phyloP scores from a whole-genome alignment of 805 yeast species.

The Spathaspora girioi region DNA sequence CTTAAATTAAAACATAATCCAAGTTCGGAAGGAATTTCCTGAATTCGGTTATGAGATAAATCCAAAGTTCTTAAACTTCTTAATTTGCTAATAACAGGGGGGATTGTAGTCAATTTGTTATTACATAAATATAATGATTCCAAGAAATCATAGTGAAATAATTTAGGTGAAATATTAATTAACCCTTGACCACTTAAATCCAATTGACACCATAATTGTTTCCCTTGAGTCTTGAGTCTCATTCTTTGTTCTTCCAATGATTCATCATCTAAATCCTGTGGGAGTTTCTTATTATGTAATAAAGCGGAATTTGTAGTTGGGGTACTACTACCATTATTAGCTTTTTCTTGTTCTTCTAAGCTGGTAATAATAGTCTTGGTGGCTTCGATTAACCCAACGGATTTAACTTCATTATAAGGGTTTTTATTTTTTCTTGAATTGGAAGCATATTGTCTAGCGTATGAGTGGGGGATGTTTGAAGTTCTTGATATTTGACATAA shows the following conservation, averaged over 20 bases:
- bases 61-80: slow-evolving; percentile 78
- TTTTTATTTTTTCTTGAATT: slow-evolving; percentile 49
- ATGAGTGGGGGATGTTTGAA: slow-evolving; percentile 68
- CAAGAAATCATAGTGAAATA: slow-evolving; percentile 79
- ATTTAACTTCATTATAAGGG: slow-evolving; percentile 33
- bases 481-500: slow-evolving; percentile 66
- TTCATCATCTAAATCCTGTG: slow-evolving; percentile 49
- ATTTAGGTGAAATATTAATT: slow-evolving; percentile 60
- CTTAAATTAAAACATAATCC: slow-evolving; percentile 79
- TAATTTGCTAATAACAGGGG: slow-evolving; percentile 64
- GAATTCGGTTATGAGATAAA: slow-evolving; percentile 71
- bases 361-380: slow-evolving; percentile 34
- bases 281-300: slow-evolving; percentile 40
- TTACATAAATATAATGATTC: slow-evolving; percentile 86
- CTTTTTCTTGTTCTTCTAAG: slow-evolving; percentile 44
- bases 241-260: slow-evolving; percentile 56
- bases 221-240: slow-evolving; percentile 55
- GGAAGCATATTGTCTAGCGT: slow-evolving; percentile 80
- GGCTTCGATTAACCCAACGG: slow-evolving; percentile 39
- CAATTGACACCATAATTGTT: slow-evolving; percentile 90
- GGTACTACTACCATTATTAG: slow-evolving; percentile 21
- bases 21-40: slow-evolving; percentile 74
- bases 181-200: slow-evolving; percentile 91
- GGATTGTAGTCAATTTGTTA: slow-evolving; percentile 68
- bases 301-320: slow-evolving; percentile 36